Base-by-base conservation (phyloP, 208 protist species). In the Willaertia magna region DNA sequence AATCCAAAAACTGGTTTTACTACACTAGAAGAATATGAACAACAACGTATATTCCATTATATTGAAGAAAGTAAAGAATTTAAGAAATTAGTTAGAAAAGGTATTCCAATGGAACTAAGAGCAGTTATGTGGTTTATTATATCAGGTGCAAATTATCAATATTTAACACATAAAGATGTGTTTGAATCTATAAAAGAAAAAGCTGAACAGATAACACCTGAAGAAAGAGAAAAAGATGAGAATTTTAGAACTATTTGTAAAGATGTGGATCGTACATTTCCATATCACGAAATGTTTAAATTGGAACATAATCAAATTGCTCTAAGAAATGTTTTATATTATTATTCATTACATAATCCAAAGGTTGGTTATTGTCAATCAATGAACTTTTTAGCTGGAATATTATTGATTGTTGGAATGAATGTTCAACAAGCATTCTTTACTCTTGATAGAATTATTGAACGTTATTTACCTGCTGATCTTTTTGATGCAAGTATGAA, bases 321-420 rank as follows among this genome's bases (percentile, higher is more conserved):
- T 14, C 20, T 84, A 39, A 55, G 67, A 79, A 88, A 85, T 85
- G 48, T 88, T 51, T 30, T 88, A 1, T 46, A 34, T 34, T 6
- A 44, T 4, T 88, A 88, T 18, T 74, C 46, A 18, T 55, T 74
- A 48, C 20, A 52, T 51, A 88, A 88, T 46, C 20, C 12, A 43
- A 55, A 76, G 44, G 48, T 88, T 49, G 86, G 86, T 6, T 88
- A 88, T 55, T 88, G 86, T n/a, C 86, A 88, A 46, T 85, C 78
- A 26, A 76, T 88, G 76, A 88, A 88, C 51, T 88, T 88, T 34
- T 26, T 88, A 3, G 86, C 47, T 18, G 86, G 78, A 42, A n/a
- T 85, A 2, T 67, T 88, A 7, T 74, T 85, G 14, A 12, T 88
- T 1, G 3, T 42, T 6, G 34, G 48, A 12, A 85, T 84, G 46